Evolutionary conservation across 108 stramenopile genomes (phyloP).

Genomic region (Mediolabrus comicus): DNA sequence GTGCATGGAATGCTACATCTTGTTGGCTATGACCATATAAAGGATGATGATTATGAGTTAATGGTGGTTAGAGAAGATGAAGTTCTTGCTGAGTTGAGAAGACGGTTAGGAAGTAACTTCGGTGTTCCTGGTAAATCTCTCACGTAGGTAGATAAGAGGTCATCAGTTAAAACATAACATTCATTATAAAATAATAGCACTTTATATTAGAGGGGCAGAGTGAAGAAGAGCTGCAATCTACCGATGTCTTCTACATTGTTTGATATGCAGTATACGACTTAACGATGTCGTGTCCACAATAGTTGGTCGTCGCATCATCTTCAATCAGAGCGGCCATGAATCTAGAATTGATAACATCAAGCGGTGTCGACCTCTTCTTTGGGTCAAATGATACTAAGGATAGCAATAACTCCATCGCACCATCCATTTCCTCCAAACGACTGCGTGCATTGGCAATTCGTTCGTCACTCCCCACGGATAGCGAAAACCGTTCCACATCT

Average conservation of each 20-base stretch:
- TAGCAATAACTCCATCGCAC: conserved; percentile 79
- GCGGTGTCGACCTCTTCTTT: conserved; percentile 52
- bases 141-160: too few species aligned
- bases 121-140: conserved; percentile 11
- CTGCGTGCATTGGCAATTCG: conserved; percentile 65
- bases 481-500: conserved; percentile 62
- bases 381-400: conserved; percentile 76
- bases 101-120: conserved; percentile 32
- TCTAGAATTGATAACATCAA: conserved; percentile 76
- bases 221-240: neutral
- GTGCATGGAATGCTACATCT: conserved; percentile 97
- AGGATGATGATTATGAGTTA: conserved; percentile 89
- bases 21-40: conserved; percentile 94
- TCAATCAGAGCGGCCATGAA: conserved; percentile 76
- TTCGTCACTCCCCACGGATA: conserved; percentile 59
- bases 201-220: neutral
- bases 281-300: conserved; percentile 43
- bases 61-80: conserved; percentile 89
- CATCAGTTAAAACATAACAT: neutral
- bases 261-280: conserved; percentile 44
- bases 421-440: conserved; percentile 61
- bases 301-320: conserved; percentile 16
- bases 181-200: neutral
- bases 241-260: neutral
- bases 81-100: conserved; percentile 63